Evolutionary conservation across 495 filamentous ascomycete genomes (phyloP), one percentile per base, ranked within the genome.

Genomic region (Penicillium crystallinum): DNA sequence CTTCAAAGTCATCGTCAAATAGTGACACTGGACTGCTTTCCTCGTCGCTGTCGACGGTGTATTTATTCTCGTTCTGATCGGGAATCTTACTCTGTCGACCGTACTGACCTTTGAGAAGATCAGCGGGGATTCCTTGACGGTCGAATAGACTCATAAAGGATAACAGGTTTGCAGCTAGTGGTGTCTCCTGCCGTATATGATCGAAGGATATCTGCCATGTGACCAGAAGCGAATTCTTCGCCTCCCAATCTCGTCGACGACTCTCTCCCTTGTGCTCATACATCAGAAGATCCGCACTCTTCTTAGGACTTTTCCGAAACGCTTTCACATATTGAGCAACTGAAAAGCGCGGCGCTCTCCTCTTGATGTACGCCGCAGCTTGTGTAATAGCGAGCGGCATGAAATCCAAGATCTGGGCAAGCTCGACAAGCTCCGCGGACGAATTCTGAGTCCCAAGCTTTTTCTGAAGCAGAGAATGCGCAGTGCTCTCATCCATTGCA

Each of bases 141-240:
- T 76, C 69, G 43, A 76, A 74, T 42, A 77, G 62, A 43, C 67
- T 69, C 67, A 75, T 77, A 0, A 77, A 54, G 6, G 71, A 62
- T 19, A 76, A 52, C 2, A 78, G 51, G 18, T 70, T 54, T 1
- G 66, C 59, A 1, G 73, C 66, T 21, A 61, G 52, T 0, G 53
- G 59, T 37, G 48, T 30, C 31, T 62, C 59, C 4, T 58, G 49
- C 1, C 39, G 43, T 9, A 80, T 72, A 8, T 74, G 67, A 10
- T 75, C 62, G 51, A 79, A 80, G 0, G 75, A 75, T n/a, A 79
- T 61, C 47, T 67, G 47, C 74, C 71, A 79, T 17, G 74, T 77
- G 14, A 35, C 6, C 33, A 31, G 30, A 10, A 31, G 6, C 11
- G 30, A 31, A 9, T 31, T 31, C 30, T 31, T 31, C 11, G 30